A percentile compares a stretch with the other conserved stretches of the same genome.
These are phyloP conservation scores for Cordyceps militaris DNA, from an alignment of 2,329 filamentous ascomycete genomes.

Conservation along the genomic window DNA sequence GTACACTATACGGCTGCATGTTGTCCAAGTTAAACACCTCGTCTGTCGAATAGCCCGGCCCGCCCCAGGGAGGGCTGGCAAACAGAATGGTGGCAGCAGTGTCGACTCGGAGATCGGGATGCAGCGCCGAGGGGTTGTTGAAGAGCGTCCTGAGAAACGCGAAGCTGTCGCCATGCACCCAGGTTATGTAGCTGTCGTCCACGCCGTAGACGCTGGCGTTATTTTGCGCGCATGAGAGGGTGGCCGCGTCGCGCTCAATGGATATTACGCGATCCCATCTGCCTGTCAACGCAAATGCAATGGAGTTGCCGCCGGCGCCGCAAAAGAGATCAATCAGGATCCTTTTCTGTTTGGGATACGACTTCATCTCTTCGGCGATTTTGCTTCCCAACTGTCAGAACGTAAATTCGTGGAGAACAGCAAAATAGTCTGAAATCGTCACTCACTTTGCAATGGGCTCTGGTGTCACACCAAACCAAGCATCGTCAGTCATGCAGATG, in stretches of 20 bases:
- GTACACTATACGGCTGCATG: conserved; percentile 82
- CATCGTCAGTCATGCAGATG: conserved; percentile 83
- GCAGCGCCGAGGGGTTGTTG: conserved; percentile 29
- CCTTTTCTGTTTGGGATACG: conserved; percentile 47
- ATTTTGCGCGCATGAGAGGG: conserved; percentile 82
- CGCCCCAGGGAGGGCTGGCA: conserved; percentile 55
- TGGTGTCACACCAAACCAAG: conserved; percentile 96
- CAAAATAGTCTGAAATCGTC: not conserved
- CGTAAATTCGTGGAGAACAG: not conserved
- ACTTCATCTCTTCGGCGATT: conserved; percentile 66
- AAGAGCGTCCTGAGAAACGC: conserved; percentile 51
- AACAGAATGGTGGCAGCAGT: conserved; percentile 41
- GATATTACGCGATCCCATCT: conserved; percentile 81
- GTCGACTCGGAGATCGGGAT: conserved; percentile 35
- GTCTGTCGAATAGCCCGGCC: conserved; percentile 47
- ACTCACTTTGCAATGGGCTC: conserved; percentile 79
- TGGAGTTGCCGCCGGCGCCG: conserved; percentile 87
- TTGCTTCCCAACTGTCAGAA: conserved; percentile 41
- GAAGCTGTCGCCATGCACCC: conserved; percentile 84
- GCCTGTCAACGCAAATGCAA: conserved; percentile 79
- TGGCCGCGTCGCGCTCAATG: conserved; percentile 75
- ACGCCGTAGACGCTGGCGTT: conserved; percentile 86
- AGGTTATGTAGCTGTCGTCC: conserved; percentile 62
- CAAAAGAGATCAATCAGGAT: conserved; percentile 83
- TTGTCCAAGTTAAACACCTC: conserved; percentile 73